Conservation (phyloP, 257 asterid species). For the Plantago ovata region DNA sequence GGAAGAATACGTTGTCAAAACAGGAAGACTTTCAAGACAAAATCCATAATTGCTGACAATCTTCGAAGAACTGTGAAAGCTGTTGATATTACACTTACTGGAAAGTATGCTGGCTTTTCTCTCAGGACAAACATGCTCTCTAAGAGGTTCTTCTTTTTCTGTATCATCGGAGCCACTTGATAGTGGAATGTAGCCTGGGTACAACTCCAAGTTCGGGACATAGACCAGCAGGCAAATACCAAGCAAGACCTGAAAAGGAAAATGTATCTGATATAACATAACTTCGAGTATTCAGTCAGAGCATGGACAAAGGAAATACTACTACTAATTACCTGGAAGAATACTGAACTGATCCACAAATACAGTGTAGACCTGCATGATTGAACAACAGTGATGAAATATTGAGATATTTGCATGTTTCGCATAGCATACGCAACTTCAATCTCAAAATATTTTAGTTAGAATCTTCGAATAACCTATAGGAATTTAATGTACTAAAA, state of each 20-base stretch:
- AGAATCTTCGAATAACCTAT: constrained; percentile 2
- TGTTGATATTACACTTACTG: constrained; percentile 38
- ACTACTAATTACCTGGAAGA: constrained; percentile 45
- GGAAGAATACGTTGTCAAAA: not conserved
- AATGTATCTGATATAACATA: not conserved
- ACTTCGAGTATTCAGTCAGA: not conserved
- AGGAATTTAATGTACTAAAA: constrained; percentile 8
- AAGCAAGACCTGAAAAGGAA: constrained; percentile 53
- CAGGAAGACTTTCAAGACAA: not conserved
- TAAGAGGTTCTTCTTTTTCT: constrained; percentile 39
- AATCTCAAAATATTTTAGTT: not conserved
- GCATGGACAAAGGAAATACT: constrained; percentile 13
- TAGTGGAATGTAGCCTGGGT: constrained; percentile 67
- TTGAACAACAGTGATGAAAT: not conserved
- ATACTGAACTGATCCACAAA: constrained; percentile 42
- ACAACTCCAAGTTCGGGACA: constrained; percentile 58
- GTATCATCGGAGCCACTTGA: constrained; percentile 40
- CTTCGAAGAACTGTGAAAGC: constrained; percentile 4
- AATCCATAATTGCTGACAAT: not conserved
- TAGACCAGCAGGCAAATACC: constrained; percentile 56
- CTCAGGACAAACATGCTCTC: constrained; percentile 75
- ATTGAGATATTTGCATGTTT: constrained; percentile 10
- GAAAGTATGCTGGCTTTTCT: constrained; percentile 59
- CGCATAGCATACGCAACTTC: constrained; percentile 6
- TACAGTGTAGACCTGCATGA: constrained; percentile 48